Base-by-base conservation (phyloP, 768 basidiomycete species). In the Filobasidium wieringae region DNA sequence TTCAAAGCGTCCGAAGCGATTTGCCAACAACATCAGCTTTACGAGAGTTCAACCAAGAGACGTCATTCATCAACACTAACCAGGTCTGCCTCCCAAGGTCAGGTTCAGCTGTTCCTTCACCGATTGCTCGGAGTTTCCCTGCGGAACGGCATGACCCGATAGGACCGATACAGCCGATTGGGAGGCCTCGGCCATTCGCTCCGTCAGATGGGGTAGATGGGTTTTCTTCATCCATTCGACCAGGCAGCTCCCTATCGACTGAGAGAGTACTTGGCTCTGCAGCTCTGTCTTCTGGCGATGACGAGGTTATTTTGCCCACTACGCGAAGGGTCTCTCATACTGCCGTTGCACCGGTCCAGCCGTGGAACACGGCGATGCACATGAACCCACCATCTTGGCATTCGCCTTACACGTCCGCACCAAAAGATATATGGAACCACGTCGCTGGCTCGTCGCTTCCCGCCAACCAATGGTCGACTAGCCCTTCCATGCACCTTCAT, bases 1-100 rank as follows among this genome's bases (percentile, higher is more conserved):
- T 83, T 85, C 57, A 81, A 82, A 64, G 76, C 55, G 33, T 56
- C 63, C 11, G 57, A 65, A 39, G 64, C 45, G 41, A 43, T 17
- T 43, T 32, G 43, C n/a, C 52, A 19, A 22, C 32, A 33, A 40
- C 41, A 7, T 37, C 29, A 27, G 34, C 34, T 27, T 32, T 22
- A 27, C 49, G 39, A 37, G 29, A 33, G 32, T 50, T 45, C 33
- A 45, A 39, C 24, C 52, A 54, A 11, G 47, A 31, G 30, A 37
- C 53, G 2, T 50, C 49, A 8, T 15, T 51, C 32, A 19, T 31
- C 34, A 29, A 11, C 37, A 22, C 37, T 22, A 40, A 40, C 17
- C 17, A 4, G 37, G 15, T 40, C 37, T 17, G 15, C 37, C 15
- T 40, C 15, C 17, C 11, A 22, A 22, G 37, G 3, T 22, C 5